Percentiles rank a stretch among this genome's conserved stretches.
These are phyloP conservation scores for Coemansia sp. DNA, from an alignment of 192 early-diverging fungal species.

Conservation along the genomic window DNA sequence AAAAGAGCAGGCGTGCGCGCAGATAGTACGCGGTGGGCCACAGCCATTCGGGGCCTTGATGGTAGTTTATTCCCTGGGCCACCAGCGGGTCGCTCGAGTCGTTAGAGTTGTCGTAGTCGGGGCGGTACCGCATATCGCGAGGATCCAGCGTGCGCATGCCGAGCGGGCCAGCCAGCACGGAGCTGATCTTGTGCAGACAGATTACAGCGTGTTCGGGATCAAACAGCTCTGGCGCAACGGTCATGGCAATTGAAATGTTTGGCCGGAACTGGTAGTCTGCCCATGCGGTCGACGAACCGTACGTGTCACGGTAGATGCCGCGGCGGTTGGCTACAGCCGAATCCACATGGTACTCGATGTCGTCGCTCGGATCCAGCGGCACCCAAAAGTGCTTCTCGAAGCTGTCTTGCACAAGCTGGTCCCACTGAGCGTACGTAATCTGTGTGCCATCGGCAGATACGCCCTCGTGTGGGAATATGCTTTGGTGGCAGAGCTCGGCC, in stretches of 20 bases:
- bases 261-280: slow-evolving; percentile 93
- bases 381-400: slow-evolving; percentile 92
- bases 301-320: slow-evolving; percentile 93
- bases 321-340: slow-evolving; percentile 71
- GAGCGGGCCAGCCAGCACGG: slow-evolving; percentile 76
- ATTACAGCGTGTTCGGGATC: slow-evolving; percentile 69
- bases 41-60: slow-evolving; percentile 98
- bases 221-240: slow-evolving; percentile 92
- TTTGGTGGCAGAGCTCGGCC: slow-evolving; percentile 50
- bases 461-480: slow-evolving; percentile 47
- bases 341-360: slow-evolving; percentile 61
- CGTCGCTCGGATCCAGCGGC: slow-evolving; percentile 68
- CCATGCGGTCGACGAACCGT: slow-evolving; percentile 67
- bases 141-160: slow-evolving; percentile 97
- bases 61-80: slow-evolving; percentile 98
- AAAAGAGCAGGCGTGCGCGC: slow-evolving; percentile 77
- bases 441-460: slow-evolving; percentile 48
- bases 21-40: slow-evolving; percentile 91
- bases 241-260: slow-evolving; percentile 90
- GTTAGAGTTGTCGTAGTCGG: slow-evolving; percentile 90
- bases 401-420: slow-evolving; percentile 68
- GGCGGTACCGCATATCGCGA: slow-evolving; percentile 87
- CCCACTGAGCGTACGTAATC: slow-evolving; percentile 75
- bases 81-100: slow-evolving; percentile 79
- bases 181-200: slow-evolving; percentile 67